Percentiles rank a stretch among this genome's conserved stretches.
phyloP scores from a whole-genome alignment of 2,329 filamentous ascomycete genomes.

The Aspergillus alliaceus region DNA sequence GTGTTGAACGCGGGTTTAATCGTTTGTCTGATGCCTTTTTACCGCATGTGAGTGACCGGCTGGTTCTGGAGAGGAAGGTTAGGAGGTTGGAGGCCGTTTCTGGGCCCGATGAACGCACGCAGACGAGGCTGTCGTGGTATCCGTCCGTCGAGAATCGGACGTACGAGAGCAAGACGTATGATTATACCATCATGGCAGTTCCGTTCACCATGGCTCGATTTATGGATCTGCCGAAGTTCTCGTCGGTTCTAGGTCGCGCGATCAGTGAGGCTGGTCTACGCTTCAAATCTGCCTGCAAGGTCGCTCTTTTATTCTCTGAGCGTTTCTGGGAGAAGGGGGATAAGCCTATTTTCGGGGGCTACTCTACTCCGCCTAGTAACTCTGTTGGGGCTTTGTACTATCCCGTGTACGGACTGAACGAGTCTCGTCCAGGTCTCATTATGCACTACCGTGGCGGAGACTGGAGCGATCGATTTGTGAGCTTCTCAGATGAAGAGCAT shows the following conservation, averaged over 20 bases:
- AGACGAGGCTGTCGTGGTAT: constrained; percentile 24
- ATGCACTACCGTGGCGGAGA: constrained; percentile 32
- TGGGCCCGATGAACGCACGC: constrained; percentile 7
- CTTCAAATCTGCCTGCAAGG: constrained; percentile 35
- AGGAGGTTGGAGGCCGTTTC: constrained; percentile 20
- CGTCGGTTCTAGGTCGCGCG: constrained; percentile 22
- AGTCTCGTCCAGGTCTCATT: constrained; percentile 32
- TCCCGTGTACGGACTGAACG: constrained; percentile 32
- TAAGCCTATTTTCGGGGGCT: constrained; percentile 32
- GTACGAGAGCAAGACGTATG: constrained; percentile 32
- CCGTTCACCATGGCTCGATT: constrained; percentile 41
- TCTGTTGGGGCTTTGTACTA: constrained; percentile 33
- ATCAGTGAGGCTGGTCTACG: constrained; percentile 29
- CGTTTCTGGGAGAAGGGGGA: constrained; percentile 36
- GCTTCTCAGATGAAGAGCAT: constrained; percentile 29
- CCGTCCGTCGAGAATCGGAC: constrained; percentile 23
- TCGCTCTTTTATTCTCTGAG: constrained; percentile 31
- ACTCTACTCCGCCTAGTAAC: constrained; percentile 23
- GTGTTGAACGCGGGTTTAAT: constrained; percentile 36
- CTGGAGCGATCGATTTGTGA: constrained; percentile 33
- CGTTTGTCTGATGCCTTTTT: constrained; percentile 37
- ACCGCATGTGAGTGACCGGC: constrained; percentile 29
- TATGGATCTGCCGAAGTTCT: constrained; percentile 39
- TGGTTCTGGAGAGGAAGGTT: constrained; percentile 24
- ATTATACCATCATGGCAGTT: constrained; percentile 40